These are phyloP conservation scores for Buddleja alternifolia DNA, from an alignment of 257 asterid species.

Conservation along the genomic window DNA sequence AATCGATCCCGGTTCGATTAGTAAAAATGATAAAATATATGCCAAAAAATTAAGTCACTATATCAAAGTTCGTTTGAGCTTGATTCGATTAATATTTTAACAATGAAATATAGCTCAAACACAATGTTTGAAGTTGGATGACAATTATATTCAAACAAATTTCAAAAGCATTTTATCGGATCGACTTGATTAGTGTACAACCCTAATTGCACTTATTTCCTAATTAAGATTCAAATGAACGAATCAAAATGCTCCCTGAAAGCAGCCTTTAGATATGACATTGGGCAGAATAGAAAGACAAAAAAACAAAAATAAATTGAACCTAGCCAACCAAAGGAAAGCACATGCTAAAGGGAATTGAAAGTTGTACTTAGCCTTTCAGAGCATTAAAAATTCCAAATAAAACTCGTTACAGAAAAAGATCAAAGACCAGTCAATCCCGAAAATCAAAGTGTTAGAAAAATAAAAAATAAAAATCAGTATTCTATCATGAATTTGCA, in stretches of 20 bases:
- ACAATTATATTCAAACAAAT: too few species aligned
- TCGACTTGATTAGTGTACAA: too few species aligned
- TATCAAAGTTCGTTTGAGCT: too few species aligned
- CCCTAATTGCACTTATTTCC: too few species aligned
- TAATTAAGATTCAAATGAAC: background rate
- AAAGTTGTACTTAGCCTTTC: slow-evolving; percentile 27
- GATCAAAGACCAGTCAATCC: slow-evolving; percentile 44
- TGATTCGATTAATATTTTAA: too few species aligned
- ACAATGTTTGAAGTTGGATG: too few species aligned
- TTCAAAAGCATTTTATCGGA: too few species aligned
- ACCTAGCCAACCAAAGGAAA: slow-evolving; percentile 10
- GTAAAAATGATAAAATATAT: too few species aligned
- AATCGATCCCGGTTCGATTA: too few species aligned
- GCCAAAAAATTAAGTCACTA: too few species aligned
- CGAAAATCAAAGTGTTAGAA: slow-evolving; percentile 31
- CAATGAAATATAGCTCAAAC: too few species aligned
- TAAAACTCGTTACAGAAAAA: slow-evolving; percentile 17
- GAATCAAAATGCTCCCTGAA: background rate
- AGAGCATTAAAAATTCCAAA: slow-evolving; percentile 28
- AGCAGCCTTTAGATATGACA: background rate
- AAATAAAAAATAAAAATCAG: background rate
- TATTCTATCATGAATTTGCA: slow-evolving; percentile 12
- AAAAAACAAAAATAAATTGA: too few species aligned
- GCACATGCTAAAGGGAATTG: slow-evolving; percentile 31
- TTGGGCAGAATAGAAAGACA: background rate